These are phyloP conservation scores for Rhizoclosmatium globosum DNA, from an alignment of 192 early-diverging fungal species.

Conservation along the genomic window DNA sequence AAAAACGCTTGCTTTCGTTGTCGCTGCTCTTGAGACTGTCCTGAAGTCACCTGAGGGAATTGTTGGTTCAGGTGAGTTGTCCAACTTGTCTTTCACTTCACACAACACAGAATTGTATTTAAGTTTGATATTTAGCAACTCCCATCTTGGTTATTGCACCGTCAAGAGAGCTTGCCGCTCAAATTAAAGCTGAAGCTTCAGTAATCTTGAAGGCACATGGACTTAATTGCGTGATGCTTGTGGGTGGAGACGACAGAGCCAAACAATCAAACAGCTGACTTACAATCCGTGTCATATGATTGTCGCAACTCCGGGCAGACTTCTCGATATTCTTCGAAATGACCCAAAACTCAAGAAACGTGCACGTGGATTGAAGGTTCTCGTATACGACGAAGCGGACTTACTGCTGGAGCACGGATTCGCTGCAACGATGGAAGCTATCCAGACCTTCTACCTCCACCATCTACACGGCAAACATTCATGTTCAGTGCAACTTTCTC, in stretches of 20 bases:
- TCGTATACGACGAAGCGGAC: slow-evolving; percentile 34
- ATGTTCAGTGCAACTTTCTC: slow-evolving; percentile 91
- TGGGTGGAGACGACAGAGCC: slow-evolving; percentile 86
- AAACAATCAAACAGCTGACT: slow-evolving; percentile 55
- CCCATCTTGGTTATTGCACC: slow-evolving; percentile 82
- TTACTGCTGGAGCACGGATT: slow-evolving; percentile 91
- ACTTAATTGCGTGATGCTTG: slow-evolving; percentile 82
- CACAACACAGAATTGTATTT: neutral
- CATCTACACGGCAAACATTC: slow-evolving; percentile 77
- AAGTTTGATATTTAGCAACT: slow-evolving; percentile 35
- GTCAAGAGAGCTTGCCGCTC: slow-evolving; percentile 88
- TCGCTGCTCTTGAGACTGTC: slow-evolving; percentile 78
- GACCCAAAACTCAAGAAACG: slow-evolving; percentile 27
- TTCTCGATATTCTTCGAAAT: slow-evolving; percentile 88
- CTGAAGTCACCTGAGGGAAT: slow-evolving; percentile 39
- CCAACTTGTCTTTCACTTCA: neutral
- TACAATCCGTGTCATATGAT: slow-evolving; percentile 67
- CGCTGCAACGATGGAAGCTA: slow-evolving; percentile 59
- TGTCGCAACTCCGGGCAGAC: slow-evolving; percentile 92
- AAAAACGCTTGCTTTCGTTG: slow-evolving; percentile 87
- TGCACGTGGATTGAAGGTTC: slow-evolving; percentile 17
- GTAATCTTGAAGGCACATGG: slow-evolving; percentile 46
- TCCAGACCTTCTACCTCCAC: slow-evolving; percentile 65
- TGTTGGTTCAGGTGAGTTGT: slow-evolving; percentile 34
- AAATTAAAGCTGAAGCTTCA: slow-evolving; percentile 85